Conservation (phyloP, 345 rosid species). For the Sonneratia alba region DNA sequence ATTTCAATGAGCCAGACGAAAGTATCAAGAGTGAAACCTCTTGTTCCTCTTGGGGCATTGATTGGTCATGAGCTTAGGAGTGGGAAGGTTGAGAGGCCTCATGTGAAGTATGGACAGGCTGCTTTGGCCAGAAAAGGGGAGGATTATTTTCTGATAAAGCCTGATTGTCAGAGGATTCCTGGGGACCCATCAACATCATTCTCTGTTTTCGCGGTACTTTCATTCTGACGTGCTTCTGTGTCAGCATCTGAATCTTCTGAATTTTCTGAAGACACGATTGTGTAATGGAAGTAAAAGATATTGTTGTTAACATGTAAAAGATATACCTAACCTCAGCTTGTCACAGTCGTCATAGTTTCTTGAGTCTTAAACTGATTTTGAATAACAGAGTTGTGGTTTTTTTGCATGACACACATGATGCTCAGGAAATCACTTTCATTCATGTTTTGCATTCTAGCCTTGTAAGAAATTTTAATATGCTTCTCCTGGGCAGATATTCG, state of each 20-base stretch:
- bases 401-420: not conserved
- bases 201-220: slow-evolving; percentile 88
- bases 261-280: not conserved
- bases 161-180: slow-evolving; percentile 68
- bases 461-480: slow-evolving; percentile 7
- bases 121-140: slow-evolving; percentile 97
- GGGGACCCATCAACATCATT: slow-evolving; percentile 72
- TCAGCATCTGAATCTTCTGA: not conserved
- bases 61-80: slow-evolving; percentile 89
- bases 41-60: slow-evolving; percentile 82
- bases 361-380: not conserved
- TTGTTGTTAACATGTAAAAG: not conserved
- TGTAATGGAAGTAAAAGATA: not conserved
- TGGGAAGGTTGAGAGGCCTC: slow-evolving; percentile 78
- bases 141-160: slow-evolving; percentile 79
- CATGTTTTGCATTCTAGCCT: not conserved
- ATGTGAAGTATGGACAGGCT: slow-evolving; percentile 89
- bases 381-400: not conserved
- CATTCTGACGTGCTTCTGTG: not conserved
- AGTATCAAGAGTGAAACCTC: slow-evolving; percentile 53
- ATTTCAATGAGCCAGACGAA: slow-evolving; percentile 61
- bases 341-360: no score
- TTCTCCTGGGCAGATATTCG: slow-evolving; percentile 56
- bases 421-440: not conserved
- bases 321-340: not conserved